Percentiles rank a stretch among this genome's conserved stretches.
Evolutionary conservation across 2,329 filamentous ascomycete species (phyloP).

Genomic region (Samsoniella hepiali): DNA sequence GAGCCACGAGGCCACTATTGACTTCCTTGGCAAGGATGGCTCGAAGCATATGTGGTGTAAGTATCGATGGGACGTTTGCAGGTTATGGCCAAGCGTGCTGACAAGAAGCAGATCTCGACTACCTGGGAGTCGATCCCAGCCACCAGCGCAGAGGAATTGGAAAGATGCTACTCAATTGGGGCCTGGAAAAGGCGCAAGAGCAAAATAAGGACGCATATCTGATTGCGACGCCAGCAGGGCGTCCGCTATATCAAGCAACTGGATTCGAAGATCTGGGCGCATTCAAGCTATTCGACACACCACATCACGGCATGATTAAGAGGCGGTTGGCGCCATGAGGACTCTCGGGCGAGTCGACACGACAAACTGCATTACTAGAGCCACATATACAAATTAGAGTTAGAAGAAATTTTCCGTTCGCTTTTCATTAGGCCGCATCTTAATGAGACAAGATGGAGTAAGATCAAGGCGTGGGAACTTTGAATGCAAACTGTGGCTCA

Average conservation of each 20-base stretch:
- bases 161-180: constrained; percentile 22
- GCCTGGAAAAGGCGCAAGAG: constrained; percentile 17
- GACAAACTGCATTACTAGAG: neutral
- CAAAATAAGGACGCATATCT: constrained; percentile 17
- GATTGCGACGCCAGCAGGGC: constrained; percentile 16
- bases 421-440: neutral
- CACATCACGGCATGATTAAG: constrained; percentile 15
- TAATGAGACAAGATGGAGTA: neutral
- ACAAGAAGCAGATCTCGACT: constrained; percentile 20
- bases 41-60: constrained; percentile 22
- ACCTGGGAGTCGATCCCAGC: constrained; percentile 21
- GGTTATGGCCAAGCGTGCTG: neutral
- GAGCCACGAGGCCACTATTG: constrained; percentile 13
- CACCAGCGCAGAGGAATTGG: constrained; percentile 23
- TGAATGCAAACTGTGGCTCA: neutral
- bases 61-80: neutral
- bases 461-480: neutral
- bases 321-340: neutral
- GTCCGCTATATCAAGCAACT: constrained; percentile 7
- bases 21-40: constrained; percentile 21
- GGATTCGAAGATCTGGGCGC: constrained; percentile 11
- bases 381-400: neutral
- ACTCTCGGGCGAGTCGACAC: too few relatives aligned
- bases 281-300: constrained; percentile 9
- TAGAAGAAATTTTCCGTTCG: neutral